Conservation (phyloP, 1,284 basidiomycete genomes). For the Psilocybe mexicana region DNA sequence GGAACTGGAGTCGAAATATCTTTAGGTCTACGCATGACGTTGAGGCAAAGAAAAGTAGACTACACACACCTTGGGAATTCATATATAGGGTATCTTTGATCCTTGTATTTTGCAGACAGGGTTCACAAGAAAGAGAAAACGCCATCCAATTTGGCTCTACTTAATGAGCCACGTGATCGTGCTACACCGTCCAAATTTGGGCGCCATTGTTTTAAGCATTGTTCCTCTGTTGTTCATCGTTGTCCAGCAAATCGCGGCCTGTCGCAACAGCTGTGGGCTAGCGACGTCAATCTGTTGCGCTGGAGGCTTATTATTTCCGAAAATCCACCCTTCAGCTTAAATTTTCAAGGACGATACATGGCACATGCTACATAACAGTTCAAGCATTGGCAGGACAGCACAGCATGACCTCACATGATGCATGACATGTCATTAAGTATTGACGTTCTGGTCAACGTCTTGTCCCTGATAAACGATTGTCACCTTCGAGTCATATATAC, state of each 20-base stretch:
- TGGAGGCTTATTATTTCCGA: not conserved
- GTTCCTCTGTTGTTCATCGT: not conserved
- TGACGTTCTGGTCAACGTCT: not conserved
- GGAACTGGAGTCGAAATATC: constrained; percentile 7
- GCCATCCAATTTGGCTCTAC: not conserved
- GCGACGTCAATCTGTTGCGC: not conserved
- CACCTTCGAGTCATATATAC: constrained; percentile 16
- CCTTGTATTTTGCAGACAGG: constrained; percentile 16
- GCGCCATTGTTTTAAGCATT: constrained; percentile 8
- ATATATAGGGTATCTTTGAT: constrained; percentile 11
- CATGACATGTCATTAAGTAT: not conserved
- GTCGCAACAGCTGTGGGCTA: not conserved
- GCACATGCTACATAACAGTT: too few relatives aligned
- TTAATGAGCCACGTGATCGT: constrained; percentile 19
- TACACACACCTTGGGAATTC: constrained; percentile 20
- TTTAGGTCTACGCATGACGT: not conserved
- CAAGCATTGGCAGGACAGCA: not conserved
- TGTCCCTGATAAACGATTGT: not conserved
- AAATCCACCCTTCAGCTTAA: too few relatives aligned
- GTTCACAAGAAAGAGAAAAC: not conserved
- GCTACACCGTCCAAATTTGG: constrained; percentile 7
- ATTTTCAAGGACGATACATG: too few relatives aligned
- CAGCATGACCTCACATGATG: constrained; percentile 20
- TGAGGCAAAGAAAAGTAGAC: constrained; percentile 1
- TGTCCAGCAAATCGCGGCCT: not conserved